Evolutionary conservation across 192 early-diverging fungal genomes (phyloP), one percentile per base, ranked within the genome.

Genomic region (Coemansia reversa): DNA sequence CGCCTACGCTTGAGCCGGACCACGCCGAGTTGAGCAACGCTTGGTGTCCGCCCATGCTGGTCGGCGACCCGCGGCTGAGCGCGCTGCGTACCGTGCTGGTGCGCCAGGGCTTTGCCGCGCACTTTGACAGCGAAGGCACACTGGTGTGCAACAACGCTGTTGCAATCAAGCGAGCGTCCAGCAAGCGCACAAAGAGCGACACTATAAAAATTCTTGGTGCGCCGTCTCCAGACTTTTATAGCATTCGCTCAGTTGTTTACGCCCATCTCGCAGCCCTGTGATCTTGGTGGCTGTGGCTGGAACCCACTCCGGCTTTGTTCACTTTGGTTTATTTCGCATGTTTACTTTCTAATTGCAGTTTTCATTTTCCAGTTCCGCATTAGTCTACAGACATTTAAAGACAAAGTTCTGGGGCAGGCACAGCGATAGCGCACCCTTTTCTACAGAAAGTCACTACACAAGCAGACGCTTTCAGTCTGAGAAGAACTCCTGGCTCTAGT

Each of bases 21-120:
- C 58, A 64, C 30, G 29, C 60, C 3, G 73, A 56, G 16, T 60
- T 75, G 45, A 58, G 58, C 28, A 69, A 59, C 56, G 66, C 69
- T 32, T 81, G 78, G 78, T 79, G 75, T 48, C 79, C 79, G 58
- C 86, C 95, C 5, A 87, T 94, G 4, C 80, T 93, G 48, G 88
- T 97, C 14, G 96, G 96, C 16, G 92, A 96, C 70, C 66, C 95
- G 24, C 86, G 86, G 32, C 83, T 98, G 52, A 90, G 92, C 59
- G 88, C 92, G 70, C 88, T 98, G 58, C 86, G 90, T 25, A 72
- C 82, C 11, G 68, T 91, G 4, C 74, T 97, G 29, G 85, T 85
- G 19, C 67, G 77, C 4, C 86, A 89, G 57, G 93, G 95, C 0
- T 89, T 93, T 28, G 62, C 75, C 3, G 89, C 93, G 9, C 87